Percentiles rank a stretch among this genome's conserved stretches.
phyloP scores from a whole-genome alignment of 2,329 filamentous ascomycete genomes.

The Claviceps humidiphila region DNA sequence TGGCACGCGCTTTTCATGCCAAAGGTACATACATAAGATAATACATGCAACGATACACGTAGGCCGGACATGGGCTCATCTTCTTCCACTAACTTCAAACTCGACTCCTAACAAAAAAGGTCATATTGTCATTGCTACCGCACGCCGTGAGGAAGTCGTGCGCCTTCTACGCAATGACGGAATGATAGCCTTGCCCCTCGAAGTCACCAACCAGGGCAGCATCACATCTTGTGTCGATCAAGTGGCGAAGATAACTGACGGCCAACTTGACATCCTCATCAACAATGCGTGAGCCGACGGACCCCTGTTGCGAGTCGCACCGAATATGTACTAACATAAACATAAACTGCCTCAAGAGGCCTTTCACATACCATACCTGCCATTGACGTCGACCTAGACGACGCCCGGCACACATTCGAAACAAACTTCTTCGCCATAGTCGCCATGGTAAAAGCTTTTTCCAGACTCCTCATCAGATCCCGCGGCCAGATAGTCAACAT shows the following conservation, averaged over 20 bases:
- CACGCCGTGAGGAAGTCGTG: neutral
- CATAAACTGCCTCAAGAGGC: neutral
- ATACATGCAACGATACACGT: neutral
- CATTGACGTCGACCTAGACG: neutral
- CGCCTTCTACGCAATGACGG: neutral
- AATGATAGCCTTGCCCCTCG: neutral
- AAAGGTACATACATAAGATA: neutral
- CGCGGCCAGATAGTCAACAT: neutral
- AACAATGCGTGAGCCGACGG: slow-evolving; percentile 1
- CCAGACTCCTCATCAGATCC: neutral
- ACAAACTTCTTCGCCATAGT: neutral
- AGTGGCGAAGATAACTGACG: neutral
- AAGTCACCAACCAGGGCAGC: neutral
- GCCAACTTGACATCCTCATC: neutral
- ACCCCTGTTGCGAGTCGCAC: neutral
- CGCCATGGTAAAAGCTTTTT: neutral
- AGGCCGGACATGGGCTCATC: neutral
- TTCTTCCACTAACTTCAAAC: neutral
- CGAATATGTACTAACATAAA: too few species aligned
- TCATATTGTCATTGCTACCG: neutral
- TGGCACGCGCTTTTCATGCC: neutral
- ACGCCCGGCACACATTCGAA: neutral
- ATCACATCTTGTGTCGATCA: neutral
- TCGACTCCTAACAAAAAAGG: neutral
- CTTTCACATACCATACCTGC: neutral